Conservation (phyloP, 2,329 filamentous ascomycete genomes). For the Arthrobotrys conoides region DNA sequence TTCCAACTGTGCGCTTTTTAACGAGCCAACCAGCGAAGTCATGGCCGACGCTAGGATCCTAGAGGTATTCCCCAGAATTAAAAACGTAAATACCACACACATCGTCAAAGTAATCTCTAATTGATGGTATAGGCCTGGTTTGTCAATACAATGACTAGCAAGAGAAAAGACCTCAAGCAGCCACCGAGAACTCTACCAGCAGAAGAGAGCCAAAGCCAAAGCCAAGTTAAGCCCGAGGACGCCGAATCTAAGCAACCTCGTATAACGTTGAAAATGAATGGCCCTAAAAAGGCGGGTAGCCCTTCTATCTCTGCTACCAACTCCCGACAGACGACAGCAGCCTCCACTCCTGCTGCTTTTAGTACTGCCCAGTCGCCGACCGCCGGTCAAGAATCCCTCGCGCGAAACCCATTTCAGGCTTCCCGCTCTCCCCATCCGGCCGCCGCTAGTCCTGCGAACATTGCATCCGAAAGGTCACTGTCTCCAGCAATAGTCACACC, state of each 20-base stretch:
- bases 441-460: constrained; percentile 26
- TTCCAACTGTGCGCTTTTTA: constrained; percentile 46
- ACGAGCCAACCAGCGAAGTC: constrained; percentile 49
- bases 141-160: constrained; percentile 21
- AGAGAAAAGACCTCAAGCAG: constrained; percentile 22
- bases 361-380: constrained; percentile 41
- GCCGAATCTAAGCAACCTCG: constrained; percentile 35
- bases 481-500: constrained; percentile 41
- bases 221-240: constrained; percentile 31
- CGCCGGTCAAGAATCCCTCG: constrained; percentile 1
- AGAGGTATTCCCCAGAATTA: constrained; percentile 13
- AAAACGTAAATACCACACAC: not conserved
- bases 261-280: constrained; percentile 48
- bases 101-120: not conserved
- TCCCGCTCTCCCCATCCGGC: constrained; percentile 25
- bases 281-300: constrained; percentile 40
- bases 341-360: constrained; percentile 37
- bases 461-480: constrained; percentile 14
- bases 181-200: constrained; percentile 43
- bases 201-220: not conserved
- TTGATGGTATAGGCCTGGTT: constrained; percentile 19
- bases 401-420: constrained; percentile 28
- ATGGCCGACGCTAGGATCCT: constrained; percentile 48
- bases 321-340: constrained; percentile 40
- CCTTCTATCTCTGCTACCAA: constrained; percentile 29